Evolutionary conservation across 805 yeast genomes (phyloP).

Genomic region (Millerago galiae): DNA sequence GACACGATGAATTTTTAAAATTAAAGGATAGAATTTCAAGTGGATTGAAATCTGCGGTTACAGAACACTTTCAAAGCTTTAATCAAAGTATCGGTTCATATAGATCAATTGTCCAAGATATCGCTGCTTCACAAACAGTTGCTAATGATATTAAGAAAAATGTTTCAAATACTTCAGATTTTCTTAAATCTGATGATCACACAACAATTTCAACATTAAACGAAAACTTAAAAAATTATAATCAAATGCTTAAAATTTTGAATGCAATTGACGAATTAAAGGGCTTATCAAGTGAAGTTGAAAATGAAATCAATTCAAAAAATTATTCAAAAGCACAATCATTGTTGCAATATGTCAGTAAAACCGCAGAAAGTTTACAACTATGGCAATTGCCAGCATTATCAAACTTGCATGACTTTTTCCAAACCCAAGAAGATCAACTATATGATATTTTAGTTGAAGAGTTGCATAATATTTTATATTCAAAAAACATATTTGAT

Average conservation of each 20-base stretch:
- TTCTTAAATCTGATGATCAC: conserved; percentile 4
- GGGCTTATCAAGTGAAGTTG: conserved; percentile 55
- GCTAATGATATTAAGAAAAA: conserved; percentile 42
- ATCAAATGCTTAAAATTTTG: conserved; percentile 64
- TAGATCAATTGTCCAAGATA: conserved; percentile 56
- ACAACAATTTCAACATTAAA: conserved; percentile 36
- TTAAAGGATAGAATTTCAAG: conserved; percentile 50
- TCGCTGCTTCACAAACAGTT: conserved; percentile 59
- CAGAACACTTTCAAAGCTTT: conserved; percentile 76
- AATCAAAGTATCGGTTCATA: conserved; percentile 83
- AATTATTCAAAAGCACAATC: conserved; percentile 61
- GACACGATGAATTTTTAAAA: conserved; percentile 57
- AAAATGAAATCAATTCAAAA: conserved; percentile 60
- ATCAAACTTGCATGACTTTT: conserved; percentile 40
- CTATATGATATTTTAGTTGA: conserved; percentile 71
- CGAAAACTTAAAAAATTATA: conserved; percentile 52
- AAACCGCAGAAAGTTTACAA: conserved; percentile 42
- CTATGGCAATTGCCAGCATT: conserved; percentile 56
- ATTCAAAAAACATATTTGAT: conserved; percentile 37
- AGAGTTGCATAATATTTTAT: conserved; percentile 66
- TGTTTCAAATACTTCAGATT: conserved; percentile 21
- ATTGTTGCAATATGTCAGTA: conserved; percentile 39
- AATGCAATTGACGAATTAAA: conserved; percentile 59
- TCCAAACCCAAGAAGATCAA: conserved; percentile 50
- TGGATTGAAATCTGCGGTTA: conserved; percentile 64